Evolutionary conservation across 2,329 filamentous ascomycete genomes (phyloP).

Genomic region (Aspergillus proliferans): DNA sequence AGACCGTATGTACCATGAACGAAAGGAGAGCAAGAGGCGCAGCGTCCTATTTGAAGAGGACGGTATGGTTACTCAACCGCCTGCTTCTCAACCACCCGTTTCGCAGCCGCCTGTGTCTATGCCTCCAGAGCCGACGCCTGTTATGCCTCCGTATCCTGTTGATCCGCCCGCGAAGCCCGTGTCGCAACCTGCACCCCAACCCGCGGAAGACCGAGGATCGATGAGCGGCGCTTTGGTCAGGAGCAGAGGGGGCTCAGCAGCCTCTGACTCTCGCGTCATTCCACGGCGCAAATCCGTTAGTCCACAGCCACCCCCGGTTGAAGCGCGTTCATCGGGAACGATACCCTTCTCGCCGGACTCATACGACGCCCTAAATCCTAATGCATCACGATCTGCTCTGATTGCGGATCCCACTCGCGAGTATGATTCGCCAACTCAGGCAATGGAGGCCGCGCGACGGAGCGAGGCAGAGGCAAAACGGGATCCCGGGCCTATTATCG

Average conservation of each 20-base stretch:
- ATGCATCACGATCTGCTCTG: slow-evolving; percentile 27
- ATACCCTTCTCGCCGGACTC: slow-evolving; percentile 57
- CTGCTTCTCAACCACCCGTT: slow-evolving; percentile 9
- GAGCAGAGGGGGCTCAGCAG: slow-evolving; percentile 24
- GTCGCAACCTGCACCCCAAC: not conserved
- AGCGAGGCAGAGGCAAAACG: slow-evolving; percentile 34
- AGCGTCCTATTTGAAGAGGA: slow-evolving; percentile 22
- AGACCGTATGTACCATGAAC: slow-evolving; percentile 23
- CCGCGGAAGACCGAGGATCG: slow-evolving; percentile 3
- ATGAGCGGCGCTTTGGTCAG: slow-evolving; percentile 19
- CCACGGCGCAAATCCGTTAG: slow-evolving; percentile 55
- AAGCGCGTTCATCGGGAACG: slow-evolving; percentile 36
- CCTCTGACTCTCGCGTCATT: slow-evolving; percentile 34
- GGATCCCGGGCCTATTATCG: slow-evolving; percentile 54
- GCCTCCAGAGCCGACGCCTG: slow-evolving; percentile 1
- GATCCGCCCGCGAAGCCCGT: slow-evolving; percentile 14
- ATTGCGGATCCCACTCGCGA: slow-evolving; percentile 27
- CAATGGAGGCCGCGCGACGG: slow-evolving; percentile 33
- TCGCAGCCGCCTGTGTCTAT: slow-evolving; percentile 2
- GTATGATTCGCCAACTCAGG: slow-evolving; percentile 34
- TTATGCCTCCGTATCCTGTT: slow-evolving; percentile 22
- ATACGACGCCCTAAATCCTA: slow-evolving; percentile 55
- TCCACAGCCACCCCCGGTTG: slow-evolving; percentile 44
- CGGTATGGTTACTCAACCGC: slow-evolving; percentile 17
- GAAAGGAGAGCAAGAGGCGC: slow-evolving; percentile 19